These are phyloP conservation scores for Pachysandra terminalis DNA, from an alignment of 164 flowering plant species.

Conservation along the genomic window DNA sequence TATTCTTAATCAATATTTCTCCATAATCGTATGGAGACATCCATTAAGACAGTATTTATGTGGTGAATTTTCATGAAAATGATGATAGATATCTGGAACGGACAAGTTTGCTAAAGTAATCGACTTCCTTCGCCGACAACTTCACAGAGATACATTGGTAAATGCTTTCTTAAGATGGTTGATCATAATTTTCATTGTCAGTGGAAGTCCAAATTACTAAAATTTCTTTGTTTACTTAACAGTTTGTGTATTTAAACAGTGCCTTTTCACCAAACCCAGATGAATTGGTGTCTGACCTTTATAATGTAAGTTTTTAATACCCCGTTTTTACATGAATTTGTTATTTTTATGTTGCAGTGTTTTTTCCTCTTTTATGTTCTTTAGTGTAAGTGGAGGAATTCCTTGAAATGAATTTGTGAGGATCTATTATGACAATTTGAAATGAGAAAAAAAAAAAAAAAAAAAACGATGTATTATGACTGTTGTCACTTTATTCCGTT, in stretches of 20 bases:
- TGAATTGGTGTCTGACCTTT: conserved; percentile 79
- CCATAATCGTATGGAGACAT: no score
- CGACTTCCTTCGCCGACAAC: conserved; percentile 82
- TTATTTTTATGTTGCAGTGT: no score
- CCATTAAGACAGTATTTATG: not conserved
- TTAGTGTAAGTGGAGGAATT: no score
- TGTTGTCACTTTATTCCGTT: no score
- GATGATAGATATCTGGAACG: conserved; percentile 63
- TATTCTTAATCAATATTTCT: no score
- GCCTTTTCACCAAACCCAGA: conserved; percentile 97
- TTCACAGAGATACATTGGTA: conserved; percentile 88
- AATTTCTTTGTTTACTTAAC: conserved; percentile 7
- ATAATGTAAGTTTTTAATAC: conserved; percentile 50
- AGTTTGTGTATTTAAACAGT: conserved; percentile 95
- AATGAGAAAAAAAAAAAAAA: no score
- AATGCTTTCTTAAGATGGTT: not conserved
- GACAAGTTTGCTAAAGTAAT: conserved; percentile 95
- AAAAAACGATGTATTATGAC: no score
- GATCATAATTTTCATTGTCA: not conserved
- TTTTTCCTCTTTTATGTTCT: no score
- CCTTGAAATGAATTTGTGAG: no score
- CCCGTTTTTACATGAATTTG: not conserved
- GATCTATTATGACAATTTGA: no score
- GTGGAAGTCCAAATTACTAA: not conserved
- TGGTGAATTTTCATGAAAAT: conserved; percentile 3